Conservation (phyloP, 208 protist genomes). For the Leishmania guyanensis region DNA sequence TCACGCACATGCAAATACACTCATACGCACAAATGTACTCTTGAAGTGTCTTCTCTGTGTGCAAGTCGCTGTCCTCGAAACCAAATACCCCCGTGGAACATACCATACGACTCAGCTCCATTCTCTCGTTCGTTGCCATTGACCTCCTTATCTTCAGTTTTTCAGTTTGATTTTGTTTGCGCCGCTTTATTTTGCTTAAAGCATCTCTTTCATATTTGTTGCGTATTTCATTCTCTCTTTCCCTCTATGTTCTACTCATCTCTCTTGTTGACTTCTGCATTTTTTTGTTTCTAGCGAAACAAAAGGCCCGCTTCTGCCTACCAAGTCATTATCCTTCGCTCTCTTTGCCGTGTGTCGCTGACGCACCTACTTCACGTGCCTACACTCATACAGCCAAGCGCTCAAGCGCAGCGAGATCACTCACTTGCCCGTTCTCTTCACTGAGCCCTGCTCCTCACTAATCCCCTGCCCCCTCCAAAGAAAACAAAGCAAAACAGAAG, state of each 20-base stretch:
- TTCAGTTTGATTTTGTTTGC: neutral
- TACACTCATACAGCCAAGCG: neutral
- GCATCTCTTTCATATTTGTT: neutral
- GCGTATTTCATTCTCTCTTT: neutral
- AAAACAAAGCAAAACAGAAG: neutral
- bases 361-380: neutral
- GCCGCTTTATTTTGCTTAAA: neutral
- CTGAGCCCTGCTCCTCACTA: neutral
- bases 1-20: neutral
- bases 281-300: too few species aligned
- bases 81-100: neutral
- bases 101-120: neutral
- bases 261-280: neutral
- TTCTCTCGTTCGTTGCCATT: neutral
- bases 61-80: neutral
- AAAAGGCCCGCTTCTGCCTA: too few species aligned
- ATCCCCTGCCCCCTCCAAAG: neutral
- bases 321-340: neutral
- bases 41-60: neutral
- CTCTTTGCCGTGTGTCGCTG: neutral
- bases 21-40: neutral
- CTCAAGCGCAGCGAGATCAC: neutral
- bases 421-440: neutral
- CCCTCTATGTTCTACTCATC: neutral
- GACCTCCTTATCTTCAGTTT: neutral